Conservation (phyloP, 139 green algal species). For the Chlorella ohadii region DNA sequence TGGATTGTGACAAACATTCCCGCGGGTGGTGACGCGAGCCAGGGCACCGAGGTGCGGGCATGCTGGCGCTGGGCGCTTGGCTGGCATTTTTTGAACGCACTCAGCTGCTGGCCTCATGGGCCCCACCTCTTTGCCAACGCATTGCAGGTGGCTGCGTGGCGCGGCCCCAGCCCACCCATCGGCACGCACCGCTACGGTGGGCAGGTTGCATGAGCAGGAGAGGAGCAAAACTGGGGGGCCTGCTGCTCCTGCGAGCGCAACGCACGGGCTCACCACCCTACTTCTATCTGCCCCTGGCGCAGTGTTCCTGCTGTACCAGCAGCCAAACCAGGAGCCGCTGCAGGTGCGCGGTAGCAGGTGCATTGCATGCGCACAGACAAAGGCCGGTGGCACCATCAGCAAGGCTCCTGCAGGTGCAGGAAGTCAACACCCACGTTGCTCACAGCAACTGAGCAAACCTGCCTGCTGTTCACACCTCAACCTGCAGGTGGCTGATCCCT, state of each 20-base stretch:
- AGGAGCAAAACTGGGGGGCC: too few relatives aligned
- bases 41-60: not conserved
- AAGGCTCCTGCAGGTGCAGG: too few relatives aligned
- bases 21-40: not conserved
- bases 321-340: constrained; percentile 19
- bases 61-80: too few relatives aligned
- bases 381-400: too few relatives aligned
- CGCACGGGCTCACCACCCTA: too few relatives aligned
- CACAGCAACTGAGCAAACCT: too few relatives aligned
- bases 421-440: too few relatives aligned
- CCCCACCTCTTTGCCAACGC: not conserved
- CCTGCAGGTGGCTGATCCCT: constrained; percentile 5
- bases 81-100: not conserved
- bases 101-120: too few relatives aligned
- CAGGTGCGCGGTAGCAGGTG: too few relatives aligned
- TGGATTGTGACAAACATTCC: constrained; percentile 22
- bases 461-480: too few relatives aligned
- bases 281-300: not conserved
- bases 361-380: too few relatives aligned
- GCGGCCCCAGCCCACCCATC: constrained; percentile 1
- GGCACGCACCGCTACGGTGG: constrained; percentile 30
- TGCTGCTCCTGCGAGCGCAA: too few relatives aligned
- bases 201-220: not conserved
- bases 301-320: constrained; percentile 36
- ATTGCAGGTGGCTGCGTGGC: not conserved